Base-by-base conservation (phyloP, 306 rosid species). In the Ormosia semicastrata region DNA sequence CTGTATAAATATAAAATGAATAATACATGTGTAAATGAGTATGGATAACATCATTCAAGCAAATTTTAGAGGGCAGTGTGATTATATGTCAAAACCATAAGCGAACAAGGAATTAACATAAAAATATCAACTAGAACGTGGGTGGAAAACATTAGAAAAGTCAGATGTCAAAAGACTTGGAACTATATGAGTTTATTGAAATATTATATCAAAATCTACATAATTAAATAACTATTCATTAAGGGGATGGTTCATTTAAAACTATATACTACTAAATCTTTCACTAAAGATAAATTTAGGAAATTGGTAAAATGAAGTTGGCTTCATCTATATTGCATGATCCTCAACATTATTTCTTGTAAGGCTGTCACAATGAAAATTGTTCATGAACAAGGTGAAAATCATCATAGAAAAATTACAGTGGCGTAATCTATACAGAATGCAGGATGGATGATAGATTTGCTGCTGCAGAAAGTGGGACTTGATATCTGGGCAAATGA, bases 361-460 rank as follows among this genome's bases (percentile, higher is more conserved):
- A 80, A 84, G 77, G 77, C 72, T 67, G 17, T 72, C 65, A 73
- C 57, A 81, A 85, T 54, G 84, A 85, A 84, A 49, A 24, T 71
- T 79, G 73, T 83, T 75, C 75, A 76, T 46, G 46, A 73, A 76
- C 14, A 52, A 56, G 32, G 34, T 3, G 53, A 40, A 58, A 52
- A 53, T 73, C 53, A 62, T 53, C 40, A 75, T 14, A 79, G 71
- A 71, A 79, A 72, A 85, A 82, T 83, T 82, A 83, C 86, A 77
- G 62, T 46, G 83, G 41, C 75, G 54, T 82, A 77, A 74, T 85
- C 93, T 92, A 88, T 93, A 91, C 94, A 87, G 59, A 87, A 86
- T 57, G 84, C 83, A 86, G 59, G 80, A 72, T 18, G 73, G 64
- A 81, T 80, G 83, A 81, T 69, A 72, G 33, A 80, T 84, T 41